These are phyloP conservation scores for Ophiostoma populinum DNA, from an alignment of 2,329 filamentous ascomycete species.

Conservation along the genomic window DNA sequence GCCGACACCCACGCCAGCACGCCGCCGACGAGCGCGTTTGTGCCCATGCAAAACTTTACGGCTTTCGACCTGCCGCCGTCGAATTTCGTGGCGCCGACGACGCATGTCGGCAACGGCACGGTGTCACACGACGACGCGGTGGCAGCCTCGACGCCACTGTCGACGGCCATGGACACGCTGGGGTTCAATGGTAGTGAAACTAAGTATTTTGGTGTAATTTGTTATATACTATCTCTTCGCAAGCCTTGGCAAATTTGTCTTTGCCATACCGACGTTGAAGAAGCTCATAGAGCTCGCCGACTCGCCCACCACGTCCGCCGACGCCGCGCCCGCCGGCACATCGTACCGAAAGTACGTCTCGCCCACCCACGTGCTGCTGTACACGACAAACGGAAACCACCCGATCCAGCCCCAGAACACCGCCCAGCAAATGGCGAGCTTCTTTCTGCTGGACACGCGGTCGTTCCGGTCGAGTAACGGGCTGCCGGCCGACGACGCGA, in stretches of 20 bases:
- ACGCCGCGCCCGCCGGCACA: conserved; percentile 41
- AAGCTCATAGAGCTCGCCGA: conserved; percentile 81
- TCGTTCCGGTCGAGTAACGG: conserved; percentile 61
- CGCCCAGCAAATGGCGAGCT: conserved; percentile 82
- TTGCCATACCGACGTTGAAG: too few relatives aligned
- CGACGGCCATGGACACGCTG: conserved; percentile 1
- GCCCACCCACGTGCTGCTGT: conserved; percentile 91
- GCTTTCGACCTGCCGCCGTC: conserved; percentile 46
- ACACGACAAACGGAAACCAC: conserved; percentile 97
- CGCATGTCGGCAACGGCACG: background rate
- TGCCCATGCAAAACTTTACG: conserved; percentile 42
- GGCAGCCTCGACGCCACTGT: background rate
- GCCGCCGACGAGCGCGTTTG: conserved; percentile 32
- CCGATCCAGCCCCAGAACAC: conserved; percentile 98
- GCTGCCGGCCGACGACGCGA: conserved; percentile 37
- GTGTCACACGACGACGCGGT: background rate
- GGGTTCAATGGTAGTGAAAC: too few relatives aligned
- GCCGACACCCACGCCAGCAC: conserved; percentile 27
- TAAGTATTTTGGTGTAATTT: too few relatives aligned
- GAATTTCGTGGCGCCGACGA: conserved; percentile 27
- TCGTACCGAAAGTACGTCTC: conserved; percentile 94
- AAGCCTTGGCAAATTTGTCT: too few relatives aligned
- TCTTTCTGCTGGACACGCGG: conserved; percentile 89
- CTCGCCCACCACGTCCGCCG: conserved; percentile 64
- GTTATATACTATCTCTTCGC: too few relatives aligned